A percentile compares a stretch with the other conserved stretches of the same genome.
Evolutionary conservation across 2,329 filamentous ascomycete species (phyloP).

Genomic region (Verticillium zaregamsianum): DNA sequence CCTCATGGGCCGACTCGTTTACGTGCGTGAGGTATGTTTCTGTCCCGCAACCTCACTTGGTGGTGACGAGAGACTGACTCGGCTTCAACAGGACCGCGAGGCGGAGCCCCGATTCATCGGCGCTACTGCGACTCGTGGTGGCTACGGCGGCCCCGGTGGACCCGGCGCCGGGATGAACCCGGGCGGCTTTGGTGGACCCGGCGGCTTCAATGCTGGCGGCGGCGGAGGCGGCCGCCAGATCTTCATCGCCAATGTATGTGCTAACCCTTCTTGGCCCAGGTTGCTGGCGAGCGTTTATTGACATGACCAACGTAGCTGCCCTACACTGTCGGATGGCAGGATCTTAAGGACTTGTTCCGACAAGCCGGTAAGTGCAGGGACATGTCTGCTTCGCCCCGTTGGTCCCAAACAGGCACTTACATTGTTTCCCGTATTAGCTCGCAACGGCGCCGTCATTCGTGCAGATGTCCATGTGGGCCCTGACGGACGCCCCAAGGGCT

Average conservation of each 20-base stretch:
- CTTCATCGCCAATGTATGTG: slow-evolving; percentile 96
- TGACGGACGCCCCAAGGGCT: slow-evolving; percentile 92
- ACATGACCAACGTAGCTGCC: slow-evolving; percentile 63
- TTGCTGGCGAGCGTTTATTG: slow-evolving; percentile 85
- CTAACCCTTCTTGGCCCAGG: slow-evolving; percentile 20
- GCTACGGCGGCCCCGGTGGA: slow-evolving; percentile 53
- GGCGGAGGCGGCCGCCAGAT: slow-evolving; percentile 77
- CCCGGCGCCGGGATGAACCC: slow-evolving; percentile 48
- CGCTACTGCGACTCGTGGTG: slow-evolving; percentile 60
- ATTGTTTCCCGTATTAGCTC: slow-evolving; percentile 25
- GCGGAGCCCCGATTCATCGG: slow-evolving; percentile 94
- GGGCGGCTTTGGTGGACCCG: slow-evolving; percentile 47
- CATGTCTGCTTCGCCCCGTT: not conserved
- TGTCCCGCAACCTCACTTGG: not conserved
- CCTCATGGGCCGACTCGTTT: slow-evolving; percentile 96
- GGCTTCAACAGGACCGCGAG: slow-evolving; percentile 74
- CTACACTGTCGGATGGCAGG: slow-evolving; percentile 97
- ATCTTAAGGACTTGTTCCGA: slow-evolving; percentile 96
- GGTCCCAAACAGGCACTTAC: slow-evolving; percentile 9
- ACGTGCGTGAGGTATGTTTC: slow-evolving; percentile 83
- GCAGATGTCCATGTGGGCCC: slow-evolving; percentile 92
- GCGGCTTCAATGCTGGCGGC: slow-evolving; percentile 39
- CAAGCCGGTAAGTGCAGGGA: slow-evolving; percentile 79
- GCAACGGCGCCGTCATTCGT: slow-evolving; percentile 78
- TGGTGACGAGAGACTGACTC: slow-evolving; percentile 15